Evolutionary conservation across 129 eudicot genomes (phyloP).

Genomic region (Tagetes erecta): DNA sequence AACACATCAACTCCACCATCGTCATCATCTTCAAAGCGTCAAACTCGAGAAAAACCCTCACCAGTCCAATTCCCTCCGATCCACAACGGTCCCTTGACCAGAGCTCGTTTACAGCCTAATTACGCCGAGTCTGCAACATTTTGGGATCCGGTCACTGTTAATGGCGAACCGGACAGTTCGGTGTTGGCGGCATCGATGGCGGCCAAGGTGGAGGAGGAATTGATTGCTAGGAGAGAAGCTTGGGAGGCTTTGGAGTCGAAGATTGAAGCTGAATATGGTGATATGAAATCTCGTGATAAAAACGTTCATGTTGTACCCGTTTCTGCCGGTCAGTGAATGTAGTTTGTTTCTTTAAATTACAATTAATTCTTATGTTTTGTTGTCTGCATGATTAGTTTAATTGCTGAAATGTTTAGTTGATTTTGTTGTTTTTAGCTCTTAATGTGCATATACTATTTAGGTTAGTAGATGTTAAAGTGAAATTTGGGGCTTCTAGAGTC

Average conservation of each 20-base stretch:
- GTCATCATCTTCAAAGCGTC: conserved; percentile 61
- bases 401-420: background rate
- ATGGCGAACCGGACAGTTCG: conserved; percentile 37
- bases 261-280: conserved; percentile 60
- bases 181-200: conserved; percentile 37
- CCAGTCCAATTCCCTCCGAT: conserved; percentile 57
- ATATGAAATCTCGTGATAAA: conserved; percentile 52
- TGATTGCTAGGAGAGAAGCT: conserved; percentile 45
- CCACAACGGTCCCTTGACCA: conserved; percentile 86
- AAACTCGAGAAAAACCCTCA: conserved; percentile 67
- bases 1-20: conserved; percentile 52
- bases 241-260: conserved; percentile 76
- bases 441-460: background rate
- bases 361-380: background rate
- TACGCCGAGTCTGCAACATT: conserved; percentile 37
- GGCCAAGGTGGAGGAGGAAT: conserved; percentile 46
- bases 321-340: conserved; percentile 69
- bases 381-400: conserved; percentile 7
- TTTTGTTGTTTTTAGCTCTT: background rate
- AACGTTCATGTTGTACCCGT: conserved; percentile 75
- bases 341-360: conserved; percentile 8
- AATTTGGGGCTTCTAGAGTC: background rate
- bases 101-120: conserved; percentile 77
- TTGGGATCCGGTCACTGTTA: conserved; percentile 38
- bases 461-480: conserved; percentile 1